A percentile compares a stretch with the other conserved stretches of the same genome.
Conservation (phyloP, 2,329 filamentous ascomycete species). For the Aureobasidium lini region DNA sequence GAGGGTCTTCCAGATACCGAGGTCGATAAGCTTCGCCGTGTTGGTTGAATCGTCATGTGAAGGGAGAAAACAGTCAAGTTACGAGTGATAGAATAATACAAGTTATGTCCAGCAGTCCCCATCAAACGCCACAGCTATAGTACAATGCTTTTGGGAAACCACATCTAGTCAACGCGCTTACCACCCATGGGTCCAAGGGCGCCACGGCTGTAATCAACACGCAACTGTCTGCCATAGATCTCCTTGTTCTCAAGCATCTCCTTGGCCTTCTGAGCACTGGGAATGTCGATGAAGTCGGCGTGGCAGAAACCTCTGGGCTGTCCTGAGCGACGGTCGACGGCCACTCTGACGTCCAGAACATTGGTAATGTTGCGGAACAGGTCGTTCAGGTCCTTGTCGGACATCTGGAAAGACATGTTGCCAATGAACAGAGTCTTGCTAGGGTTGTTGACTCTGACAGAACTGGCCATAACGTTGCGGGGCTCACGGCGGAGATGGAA, state of each 20-base stretch:
- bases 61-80: not conserved
- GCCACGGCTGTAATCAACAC: conserved; percentile 51
- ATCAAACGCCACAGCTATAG: conserved; percentile 3
- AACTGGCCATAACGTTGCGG: conserved; percentile 9
- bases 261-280: conserved; percentile 55
- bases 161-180: not conserved
- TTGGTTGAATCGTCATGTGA: not conserved
- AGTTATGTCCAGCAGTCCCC: not conserved
- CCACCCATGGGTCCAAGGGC: not conserved
- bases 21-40: not conserved
- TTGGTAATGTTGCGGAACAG: conserved; percentile 65
- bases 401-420: conserved; percentile 80
- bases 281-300: conserved; percentile 65
- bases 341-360: conserved; percentile 69
- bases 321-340: conserved; percentile 73
- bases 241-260: conserved; percentile 49
- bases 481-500: conserved; percentile 39
- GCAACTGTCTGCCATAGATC: conserved; percentile 60
- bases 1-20: not conserved
- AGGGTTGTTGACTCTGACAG: conserved; percentile 28
- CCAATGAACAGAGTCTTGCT: conserved; percentile 70
- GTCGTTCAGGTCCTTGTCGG: conserved; percentile 71
- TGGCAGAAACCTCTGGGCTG: conserved; percentile 79
- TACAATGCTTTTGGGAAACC: conserved; percentile 1
- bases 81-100: not conserved